Evolutionary conservation across 768 basidiomycete genomes (phyloP).

Genomic region (Podaxis pistillaris): DNA sequence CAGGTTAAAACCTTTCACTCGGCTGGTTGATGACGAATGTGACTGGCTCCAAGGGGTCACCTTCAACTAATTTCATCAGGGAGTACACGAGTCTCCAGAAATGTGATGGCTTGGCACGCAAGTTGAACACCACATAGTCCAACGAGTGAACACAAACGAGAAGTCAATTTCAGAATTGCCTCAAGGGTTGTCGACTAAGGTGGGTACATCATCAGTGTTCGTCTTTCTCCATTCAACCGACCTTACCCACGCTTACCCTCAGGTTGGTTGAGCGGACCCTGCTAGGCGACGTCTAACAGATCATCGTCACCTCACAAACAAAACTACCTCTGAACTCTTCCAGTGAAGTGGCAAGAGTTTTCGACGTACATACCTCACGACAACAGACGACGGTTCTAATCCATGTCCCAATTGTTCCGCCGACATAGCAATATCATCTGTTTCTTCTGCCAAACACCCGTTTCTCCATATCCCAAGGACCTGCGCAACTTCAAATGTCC

Average conservation of each 20-base stretch:
- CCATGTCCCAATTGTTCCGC: constrained; percentile 49
- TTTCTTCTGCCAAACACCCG: constrained; percentile 65
- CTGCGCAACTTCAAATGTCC: constrained; percentile 62
- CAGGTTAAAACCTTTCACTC: background rate
- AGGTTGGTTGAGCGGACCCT: background rate
- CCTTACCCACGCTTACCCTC: constrained; percentile 9
- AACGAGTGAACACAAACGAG: background rate
- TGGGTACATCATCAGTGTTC: background rate
- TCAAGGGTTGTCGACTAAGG: background rate
- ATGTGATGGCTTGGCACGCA: background rate
- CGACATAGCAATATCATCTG: constrained; percentile 53
- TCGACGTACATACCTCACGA: background rate
- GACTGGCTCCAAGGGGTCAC: background rate
- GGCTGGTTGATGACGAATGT: background rate
- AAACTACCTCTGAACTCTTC: background rate
- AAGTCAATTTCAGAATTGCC: background rate
- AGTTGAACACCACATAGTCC: background rate
- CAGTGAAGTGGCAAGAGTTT: constrained; percentile 4
- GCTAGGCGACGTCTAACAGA: background rate
- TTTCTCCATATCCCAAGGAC: constrained; percentile 40
- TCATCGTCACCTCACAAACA: background rate
- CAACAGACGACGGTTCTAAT: background rate
- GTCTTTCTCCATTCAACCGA: constrained; percentile 10
- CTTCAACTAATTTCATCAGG: background rate
- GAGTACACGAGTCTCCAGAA: background rate